Conservation (phyloP, 2,329 filamentous ascomycete genomes). For the Diaporthe ampelina region DNA sequence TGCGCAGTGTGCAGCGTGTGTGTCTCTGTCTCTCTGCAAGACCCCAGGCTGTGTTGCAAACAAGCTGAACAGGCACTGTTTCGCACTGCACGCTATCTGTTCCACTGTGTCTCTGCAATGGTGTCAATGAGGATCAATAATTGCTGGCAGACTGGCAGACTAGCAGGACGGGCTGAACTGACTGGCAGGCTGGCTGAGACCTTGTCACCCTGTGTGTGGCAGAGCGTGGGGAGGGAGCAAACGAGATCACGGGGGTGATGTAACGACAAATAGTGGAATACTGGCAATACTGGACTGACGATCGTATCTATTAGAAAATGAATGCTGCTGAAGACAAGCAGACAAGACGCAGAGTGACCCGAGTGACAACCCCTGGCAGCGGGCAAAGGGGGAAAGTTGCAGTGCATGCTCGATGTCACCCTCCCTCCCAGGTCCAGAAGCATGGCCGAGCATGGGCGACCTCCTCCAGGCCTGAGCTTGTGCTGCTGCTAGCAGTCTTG, state of each 20-base stretch:
- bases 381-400: slow-evolving; percentile 25
- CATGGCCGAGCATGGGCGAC: background rate
- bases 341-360: background rate
- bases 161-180: background rate
- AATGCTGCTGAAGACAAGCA: too few species aligned
- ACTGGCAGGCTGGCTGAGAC: background rate
- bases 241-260: background rate
- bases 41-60: background rate
- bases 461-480: background rate
- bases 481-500: background rate
- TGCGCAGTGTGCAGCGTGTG: too few species aligned
- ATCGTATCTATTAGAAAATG: slow-evolving; percentile 1
- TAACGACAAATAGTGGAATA: background rate
- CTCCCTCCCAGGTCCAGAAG: slow-evolving; percentile 11
- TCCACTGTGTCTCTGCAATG: background rate
- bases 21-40: background rate
- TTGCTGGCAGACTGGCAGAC: background rate
- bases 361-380: background rate
- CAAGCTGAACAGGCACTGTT: background rate
- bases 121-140: background rate
- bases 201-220: background rate
- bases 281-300: too few species aligned
- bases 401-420: slow-evolving; percentile 4
- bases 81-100: background rate
- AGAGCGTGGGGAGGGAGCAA: background rate